Conservation (phyloP, 2,329 filamentous ascomycete species). For the Mollisiaceae sp. region DNA sequence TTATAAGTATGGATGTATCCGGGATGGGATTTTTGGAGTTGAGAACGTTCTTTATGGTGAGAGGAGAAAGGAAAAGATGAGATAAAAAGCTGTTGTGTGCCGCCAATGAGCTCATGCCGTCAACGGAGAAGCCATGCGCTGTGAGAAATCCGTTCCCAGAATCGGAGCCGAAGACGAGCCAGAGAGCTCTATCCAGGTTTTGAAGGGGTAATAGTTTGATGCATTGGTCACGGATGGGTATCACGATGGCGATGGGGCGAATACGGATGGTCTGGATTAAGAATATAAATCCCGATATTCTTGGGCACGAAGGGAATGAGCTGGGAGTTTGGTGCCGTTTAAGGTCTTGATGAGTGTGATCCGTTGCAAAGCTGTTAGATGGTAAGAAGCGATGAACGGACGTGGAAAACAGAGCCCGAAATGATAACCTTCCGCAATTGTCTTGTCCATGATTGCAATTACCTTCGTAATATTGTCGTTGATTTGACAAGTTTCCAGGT, state of each 20-base stretch:
- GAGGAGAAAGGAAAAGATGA: neutral
- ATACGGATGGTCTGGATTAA: neutral
- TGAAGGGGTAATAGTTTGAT: slow-evolving; percentile 7
- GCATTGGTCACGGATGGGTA: neutral
- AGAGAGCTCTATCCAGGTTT: neutral
- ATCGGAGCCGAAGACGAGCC: slow-evolving; percentile 2
- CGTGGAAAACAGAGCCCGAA: no score
- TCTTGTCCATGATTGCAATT: no score
- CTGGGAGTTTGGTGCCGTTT: neutral
- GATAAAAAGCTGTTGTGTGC: slow-evolving; percentile 5
- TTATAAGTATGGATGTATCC: neutral
- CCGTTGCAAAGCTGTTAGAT: neutral
- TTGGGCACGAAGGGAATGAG: neutral
- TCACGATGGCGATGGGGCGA: neutral
- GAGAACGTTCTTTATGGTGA: neutral
- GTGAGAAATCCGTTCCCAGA: slow-evolving; percentile 8
- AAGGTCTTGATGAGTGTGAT: neutral
- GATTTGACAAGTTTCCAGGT: no score
- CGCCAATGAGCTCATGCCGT: slow-evolving; percentile 8
- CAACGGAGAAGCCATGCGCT: slow-evolving; percentile 7
- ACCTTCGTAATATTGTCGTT: no score
- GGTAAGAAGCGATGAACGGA: no score
- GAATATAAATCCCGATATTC: neutral
- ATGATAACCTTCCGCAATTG: no score
- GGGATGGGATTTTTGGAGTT: neutral